Conservation (phyloP, 306 rosid species). For the Medicago ruthenica region DNA sequence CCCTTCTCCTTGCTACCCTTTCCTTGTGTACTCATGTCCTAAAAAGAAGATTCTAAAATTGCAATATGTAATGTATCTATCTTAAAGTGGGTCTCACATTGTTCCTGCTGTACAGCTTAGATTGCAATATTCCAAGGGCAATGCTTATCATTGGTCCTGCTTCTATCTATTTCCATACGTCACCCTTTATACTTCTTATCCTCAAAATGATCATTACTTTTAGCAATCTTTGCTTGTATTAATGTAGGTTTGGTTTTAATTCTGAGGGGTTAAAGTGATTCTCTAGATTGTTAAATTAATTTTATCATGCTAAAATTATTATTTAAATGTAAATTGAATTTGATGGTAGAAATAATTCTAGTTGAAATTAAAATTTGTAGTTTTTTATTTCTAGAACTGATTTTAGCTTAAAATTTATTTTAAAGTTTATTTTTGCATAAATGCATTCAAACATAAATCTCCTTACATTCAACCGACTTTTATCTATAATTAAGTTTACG, state of each 20-base stretch:
- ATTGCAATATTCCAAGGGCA: slow-evolving; percentile 42
- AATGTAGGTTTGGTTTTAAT: not conserved
- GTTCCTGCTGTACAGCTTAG: slow-evolving; percentile 46
- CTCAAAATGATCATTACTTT: slow-evolving; percentile 37
- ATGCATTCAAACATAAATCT: no score
- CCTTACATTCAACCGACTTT: no score
- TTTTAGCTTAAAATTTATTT: no score
- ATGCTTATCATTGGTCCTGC: slow-evolving; percentile 34
- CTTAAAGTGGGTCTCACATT: slow-evolving; percentile 44
- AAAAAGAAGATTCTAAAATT: slow-evolving; percentile 40
- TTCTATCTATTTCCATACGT: slow-evolving; percentile 41
- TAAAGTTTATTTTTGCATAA: no score
- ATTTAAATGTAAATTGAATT: no score
- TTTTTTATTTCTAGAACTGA: no score
- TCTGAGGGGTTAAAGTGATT: no score
- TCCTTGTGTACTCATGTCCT: slow-evolving; percentile 33
- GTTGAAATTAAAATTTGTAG: no score
- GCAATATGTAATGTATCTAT: slow-evolving; percentile 28
- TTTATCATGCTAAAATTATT: no score
- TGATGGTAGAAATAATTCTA: no score
- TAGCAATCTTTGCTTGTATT: slow-evolving; percentile 35
- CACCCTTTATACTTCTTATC: slow-evolving; percentile 37
- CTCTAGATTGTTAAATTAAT: no score
- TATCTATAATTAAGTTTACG: no score
- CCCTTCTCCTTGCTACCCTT: slow-evolving; percentile 24